phyloP scores from a whole-genome alignment of 2,329 filamentous ascomycete species.

The Penicillium sp. region DNA sequence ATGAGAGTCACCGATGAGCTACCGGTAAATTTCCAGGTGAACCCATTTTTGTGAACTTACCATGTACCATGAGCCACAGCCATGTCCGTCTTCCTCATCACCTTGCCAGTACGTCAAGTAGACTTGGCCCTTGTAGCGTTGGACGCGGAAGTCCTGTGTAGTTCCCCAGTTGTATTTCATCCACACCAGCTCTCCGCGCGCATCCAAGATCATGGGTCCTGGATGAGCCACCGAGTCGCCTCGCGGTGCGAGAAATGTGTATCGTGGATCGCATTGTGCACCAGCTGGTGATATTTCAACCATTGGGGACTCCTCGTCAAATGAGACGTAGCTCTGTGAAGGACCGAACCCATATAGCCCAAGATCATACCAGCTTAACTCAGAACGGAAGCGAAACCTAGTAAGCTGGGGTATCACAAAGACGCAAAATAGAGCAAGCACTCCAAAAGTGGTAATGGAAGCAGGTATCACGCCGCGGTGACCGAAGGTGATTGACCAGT shows the following conservation, averaged over 20 bases:
- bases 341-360: conserved; percentile 35
- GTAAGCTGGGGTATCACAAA: conserved; percentile 19
- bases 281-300: conserved; percentile 28
- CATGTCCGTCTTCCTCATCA: conserved; percentile 49
- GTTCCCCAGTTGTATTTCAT: conserved; percentile 37
- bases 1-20: conserved; percentile 3
- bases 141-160: conserved; percentile 51
- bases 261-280: conserved; percentile 31
- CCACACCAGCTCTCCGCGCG: conserved; percentile 32
- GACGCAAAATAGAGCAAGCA: conserved; percentile 13
- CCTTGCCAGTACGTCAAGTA: conserved; percentile 54
- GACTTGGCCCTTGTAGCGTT: conserved; percentile 46
- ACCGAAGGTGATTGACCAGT: neutral
- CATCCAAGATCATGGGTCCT: conserved; percentile 44
- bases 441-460: conserved; percentile 6
- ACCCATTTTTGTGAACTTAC: conserved; percentile 9
- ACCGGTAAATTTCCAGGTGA: too few species aligned
- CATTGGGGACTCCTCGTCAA: conserved; percentile 30
- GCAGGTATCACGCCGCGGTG: conserved; percentile 7
- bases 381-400: conserved; percentile 19
- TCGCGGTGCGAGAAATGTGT: conserved; percentile 34
- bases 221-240: conserved; percentile 36
- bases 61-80: conserved; percentile 35
- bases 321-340: conserved; percentile 30
- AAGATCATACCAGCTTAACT: conserved; percentile 31